Evolutionary conservation across 306 rosid genomes (phyloP), one percentile per base, ranked within the genome.

Genomic region (Cyclanthera cordifolia): DNA sequence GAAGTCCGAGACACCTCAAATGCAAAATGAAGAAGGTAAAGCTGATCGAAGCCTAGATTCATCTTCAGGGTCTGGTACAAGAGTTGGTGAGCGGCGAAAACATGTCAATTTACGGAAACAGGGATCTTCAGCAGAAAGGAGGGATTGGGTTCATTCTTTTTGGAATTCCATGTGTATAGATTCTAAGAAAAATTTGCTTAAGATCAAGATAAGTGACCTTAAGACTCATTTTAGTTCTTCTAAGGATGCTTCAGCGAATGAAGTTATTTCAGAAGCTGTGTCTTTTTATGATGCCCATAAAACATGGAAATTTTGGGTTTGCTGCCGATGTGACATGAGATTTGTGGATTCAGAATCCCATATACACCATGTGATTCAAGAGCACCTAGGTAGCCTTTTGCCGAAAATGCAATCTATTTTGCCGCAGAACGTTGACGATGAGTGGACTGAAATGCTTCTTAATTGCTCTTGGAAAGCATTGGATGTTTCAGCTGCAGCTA

Each of bases 231-330:
- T 78, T 72, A 81, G 82, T 63, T 86, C 80, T 60, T 81, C 82
- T 6, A 90, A 86, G 86, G 96, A 88, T 77, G 75, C 82, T 72
- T 81, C 71, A 56, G 86, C 77, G 1, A 77, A 74, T 59, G 95
- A 85, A 55, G 69, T 88, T 55, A 73, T 90, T 53, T 78, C 85
- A 39, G 97, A 88, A 71, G 99, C 97, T 21, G 28, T 90, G 77
- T 78, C 77, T 3, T 88, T 76, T 74, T 93, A 85, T 2, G 90
- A 81, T 81, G 83, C 78, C 64, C 78, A 75, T 66, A 85, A 82
- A 77, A 81, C 86, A 5, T 94, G 97, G 97, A 90, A 84, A 53
- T 88, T 90, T 80, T 90, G 95, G 96, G 77, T 70, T 64, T 94
- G 99, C 79, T 83, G 96, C 79, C 74, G 76, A 46, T 94, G 99